Percentiles rank a stretch among this genome's conserved stretches.
phyloP scores from a whole-genome alignment of 805 yeast species.

The Suhomyces pyralidae region DNA sequence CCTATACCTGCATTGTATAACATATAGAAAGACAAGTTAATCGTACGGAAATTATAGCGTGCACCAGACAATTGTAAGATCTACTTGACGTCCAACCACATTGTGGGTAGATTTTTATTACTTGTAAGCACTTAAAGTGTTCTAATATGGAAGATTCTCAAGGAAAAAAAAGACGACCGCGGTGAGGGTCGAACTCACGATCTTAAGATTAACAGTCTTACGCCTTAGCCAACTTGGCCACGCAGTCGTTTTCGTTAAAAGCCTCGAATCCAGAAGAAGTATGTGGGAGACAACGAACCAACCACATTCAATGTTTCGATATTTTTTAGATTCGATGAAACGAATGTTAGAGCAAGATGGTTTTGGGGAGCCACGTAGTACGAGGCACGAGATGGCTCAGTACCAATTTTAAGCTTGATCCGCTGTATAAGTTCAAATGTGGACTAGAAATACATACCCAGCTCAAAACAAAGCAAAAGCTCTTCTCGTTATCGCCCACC shows the following conservation, averaged over 20 bases:
- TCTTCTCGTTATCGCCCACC: slow-evolving; percentile 64
- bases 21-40: neutral
- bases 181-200: slow-evolving; percentile 21
- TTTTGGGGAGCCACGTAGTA: neutral
- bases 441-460: slow-evolving; percentile 96
- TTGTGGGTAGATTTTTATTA: neutral
- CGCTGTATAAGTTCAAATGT: slow-evolving; percentile 51
- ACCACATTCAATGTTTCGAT: neutral
- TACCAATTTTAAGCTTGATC: slow-evolving; percentile 10
- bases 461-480: slow-evolving; percentile 65
- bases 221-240: slow-evolving; percentile 20
- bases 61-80: too few relatives aligned
- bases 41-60: too few relatives aligned
- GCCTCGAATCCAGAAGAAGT: neutral
- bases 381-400: neutral
- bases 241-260: slow-evolving; percentile 10
- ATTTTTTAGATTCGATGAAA: neutral
- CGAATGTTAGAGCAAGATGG: neutral
- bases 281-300: neutral
- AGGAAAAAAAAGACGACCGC: slow-evolving; percentile 10
- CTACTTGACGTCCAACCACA: too few relatives aligned
- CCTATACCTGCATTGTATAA: neutral
- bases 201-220: slow-evolving; percentile 19
- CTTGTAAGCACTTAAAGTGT: neutral
- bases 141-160: neutral